Evolutionary conservation across 2,329 filamentous ascomycete genomes (phyloP).

Genomic region (Aspergillus melleus): DNA sequence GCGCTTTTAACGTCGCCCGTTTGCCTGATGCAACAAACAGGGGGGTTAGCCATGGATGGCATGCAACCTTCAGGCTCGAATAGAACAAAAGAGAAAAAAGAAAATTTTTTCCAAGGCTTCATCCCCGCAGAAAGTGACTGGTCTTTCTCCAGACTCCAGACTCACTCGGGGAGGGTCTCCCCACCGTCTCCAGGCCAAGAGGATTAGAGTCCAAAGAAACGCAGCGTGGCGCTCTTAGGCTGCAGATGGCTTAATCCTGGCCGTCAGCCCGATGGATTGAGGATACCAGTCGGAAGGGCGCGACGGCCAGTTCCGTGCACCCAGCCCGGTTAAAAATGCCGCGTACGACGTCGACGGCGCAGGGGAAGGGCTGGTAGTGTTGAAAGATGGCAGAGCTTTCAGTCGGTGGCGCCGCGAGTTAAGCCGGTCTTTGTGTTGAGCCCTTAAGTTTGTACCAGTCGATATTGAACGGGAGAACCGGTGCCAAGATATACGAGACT

Average conservation of each 20-base stretch:
- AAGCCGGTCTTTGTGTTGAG: not conserved
- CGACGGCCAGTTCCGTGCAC: not conserved
- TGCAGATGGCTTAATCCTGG: not conserved
- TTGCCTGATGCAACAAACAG: not conserved
- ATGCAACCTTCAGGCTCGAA: not conserved
- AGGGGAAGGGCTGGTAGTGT: not conserved
- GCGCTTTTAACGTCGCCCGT: constrained; percentile 3
- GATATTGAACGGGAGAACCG: not conserved
- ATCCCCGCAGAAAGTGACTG: not conserved
- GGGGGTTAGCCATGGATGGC: not conserved
- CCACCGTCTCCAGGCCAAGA: constrained; percentile 7
- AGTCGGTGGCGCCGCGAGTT: not conserved
- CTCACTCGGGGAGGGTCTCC: not conserved
- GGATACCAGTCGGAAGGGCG: no score
- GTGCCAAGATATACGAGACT: not conserved
- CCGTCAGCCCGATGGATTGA: not conserved
- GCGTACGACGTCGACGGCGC: not conserved
- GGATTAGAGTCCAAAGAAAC: constrained; percentile 9
- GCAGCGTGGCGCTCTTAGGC: constrained; percentile 4
- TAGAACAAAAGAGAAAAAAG: not conserved
- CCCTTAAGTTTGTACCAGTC: no score
- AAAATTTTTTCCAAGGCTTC: not conserved
- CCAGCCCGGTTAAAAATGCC: not conserved
- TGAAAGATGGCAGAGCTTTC: not conserved
- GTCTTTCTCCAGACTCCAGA: constrained; percentile 2